Percentiles rank a stretch among this genome's conserved stretches.
Evolutionary conservation across 2,329 filamentous ascomycete species (phyloP).

Genomic region (Aschersonia sp.): DNA sequence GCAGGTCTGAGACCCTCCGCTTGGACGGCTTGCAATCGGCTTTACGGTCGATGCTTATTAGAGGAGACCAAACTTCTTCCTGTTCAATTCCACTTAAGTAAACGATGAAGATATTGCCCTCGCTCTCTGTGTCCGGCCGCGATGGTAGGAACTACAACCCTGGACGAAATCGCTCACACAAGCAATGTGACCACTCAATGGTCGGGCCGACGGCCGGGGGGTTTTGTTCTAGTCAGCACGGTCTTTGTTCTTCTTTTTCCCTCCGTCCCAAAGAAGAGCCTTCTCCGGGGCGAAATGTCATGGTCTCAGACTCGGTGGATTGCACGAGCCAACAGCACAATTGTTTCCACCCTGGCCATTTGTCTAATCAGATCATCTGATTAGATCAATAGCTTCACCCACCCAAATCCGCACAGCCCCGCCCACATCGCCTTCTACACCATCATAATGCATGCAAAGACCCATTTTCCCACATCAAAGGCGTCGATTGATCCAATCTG

Average conservation of each 20-base stretch:
- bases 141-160: background rate
- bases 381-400: background rate
- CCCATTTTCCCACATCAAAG: background rate
- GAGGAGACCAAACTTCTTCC: no score
- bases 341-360: background rate
- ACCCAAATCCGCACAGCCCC: background rate
- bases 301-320: no score
- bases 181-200: background rate
- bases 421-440: background rate
- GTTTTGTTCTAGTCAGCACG: no score
- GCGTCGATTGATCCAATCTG: background rate
- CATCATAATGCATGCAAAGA: background rate
- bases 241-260: no score
- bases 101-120: no score
- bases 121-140: slow-evolving; percentile 6
- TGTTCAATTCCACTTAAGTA: no score
- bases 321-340: no score
- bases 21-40: no score
- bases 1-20: no score
- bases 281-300: no score
- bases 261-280: no score
- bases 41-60: no score
- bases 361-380: slow-evolving; percentile 1
- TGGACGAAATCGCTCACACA: background rate
- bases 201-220: background rate